These are phyloP conservation scores for Metschnikowia orientalis DNA, from an alignment of 805 yeast genomes.

Conservation along the genomic window DNA sequence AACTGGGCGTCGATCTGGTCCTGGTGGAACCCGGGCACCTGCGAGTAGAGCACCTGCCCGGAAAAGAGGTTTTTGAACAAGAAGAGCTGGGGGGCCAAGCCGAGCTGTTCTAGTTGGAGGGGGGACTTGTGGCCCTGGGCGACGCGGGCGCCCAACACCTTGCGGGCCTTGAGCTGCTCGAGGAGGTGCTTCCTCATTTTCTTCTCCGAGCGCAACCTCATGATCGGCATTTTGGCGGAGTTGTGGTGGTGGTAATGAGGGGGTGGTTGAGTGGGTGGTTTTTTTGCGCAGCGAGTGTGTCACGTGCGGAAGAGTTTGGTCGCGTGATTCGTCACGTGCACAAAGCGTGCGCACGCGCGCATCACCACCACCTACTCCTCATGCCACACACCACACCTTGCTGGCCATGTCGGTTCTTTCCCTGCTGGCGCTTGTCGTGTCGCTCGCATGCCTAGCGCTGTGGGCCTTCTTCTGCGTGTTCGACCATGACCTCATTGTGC, in stretches of 20 bases:
- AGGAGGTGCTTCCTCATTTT: conserved; percentile 44
- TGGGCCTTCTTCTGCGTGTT: conserved; percentile 23
- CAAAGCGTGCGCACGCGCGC: background rate
- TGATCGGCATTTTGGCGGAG: conserved; percentile 26
- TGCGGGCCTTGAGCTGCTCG: conserved; percentile 42
- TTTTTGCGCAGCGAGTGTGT: background rate
- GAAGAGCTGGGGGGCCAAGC: conserved; percentile 78
- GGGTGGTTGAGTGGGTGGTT: conserved; percentile 1
- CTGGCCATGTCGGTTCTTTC: conserved; percentile 4
- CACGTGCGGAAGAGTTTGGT: background rate
- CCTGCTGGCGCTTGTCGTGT: conserved; percentile 14
- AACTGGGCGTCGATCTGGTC: conserved; percentile 67
- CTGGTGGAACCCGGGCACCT: conserved; percentile 62
- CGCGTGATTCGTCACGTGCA: background rate
- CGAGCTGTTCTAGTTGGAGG: conserved; percentile 38
- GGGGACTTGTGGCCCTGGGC: conserved; percentile 36
- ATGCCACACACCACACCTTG: no score
- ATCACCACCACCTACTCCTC: background rate
- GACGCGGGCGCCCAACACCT: conserved; percentile 39
- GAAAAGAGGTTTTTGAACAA: conserved; percentile 80
- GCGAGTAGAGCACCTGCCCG: conserved; percentile 88
- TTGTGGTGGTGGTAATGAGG: conserved; percentile 3
- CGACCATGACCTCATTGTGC: conserved; percentile 24
- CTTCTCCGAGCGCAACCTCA: conserved; percentile 42
- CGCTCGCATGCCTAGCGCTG: conserved; percentile 11